Evolutionary conservation across 2,329 filamentous ascomycete species (phyloP).

Genomic region (Lizonia empirigonia): DNA sequence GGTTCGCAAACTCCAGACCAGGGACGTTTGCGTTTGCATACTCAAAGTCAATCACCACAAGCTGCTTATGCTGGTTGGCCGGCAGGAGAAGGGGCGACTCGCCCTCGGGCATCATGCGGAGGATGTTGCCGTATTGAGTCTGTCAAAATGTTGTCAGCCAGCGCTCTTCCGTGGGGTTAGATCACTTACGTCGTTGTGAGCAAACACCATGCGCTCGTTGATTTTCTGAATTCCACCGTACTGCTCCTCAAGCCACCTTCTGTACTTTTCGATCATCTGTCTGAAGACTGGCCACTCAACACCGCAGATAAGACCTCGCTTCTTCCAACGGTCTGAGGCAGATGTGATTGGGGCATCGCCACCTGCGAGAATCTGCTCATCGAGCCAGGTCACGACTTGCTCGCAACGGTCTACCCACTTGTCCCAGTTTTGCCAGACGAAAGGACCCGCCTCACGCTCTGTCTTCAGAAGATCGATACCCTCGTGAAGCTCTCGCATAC

Average conservation of each 20-base stretch:
- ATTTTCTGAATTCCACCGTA: slow-evolving; percentile 72
- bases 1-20: slow-evolving; percentile 93
- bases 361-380: slow-evolving; percentile 61
- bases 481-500: slow-evolving; percentile 94
- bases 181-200: slow-evolving; percentile 87
- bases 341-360: slow-evolving; percentile 43
- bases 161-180: slow-evolving; percentile 3
- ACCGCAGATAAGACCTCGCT: slow-evolving; percentile 78
- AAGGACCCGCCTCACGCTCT: slow-evolving; percentile 79
- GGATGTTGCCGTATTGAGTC: slow-evolving; percentile 98
- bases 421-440: slow-evolving; percentile 93
- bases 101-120: slow-evolving; percentile 71
- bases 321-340: slow-evolving; percentile 65
- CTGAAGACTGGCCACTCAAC: slow-evolving; percentile 82
- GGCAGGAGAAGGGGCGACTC: slow-evolving; percentile 87
- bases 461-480: slow-evolving; percentile 83
- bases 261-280: slow-evolving; percentile 75
- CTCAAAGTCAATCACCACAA: slow-evolving; percentile 97
- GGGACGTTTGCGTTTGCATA: slow-evolving; percentile 89
- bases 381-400: slow-evolving; percentile 63
- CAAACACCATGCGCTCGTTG: slow-evolving; percentile 81
- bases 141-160: slow-evolving; percentile 47
- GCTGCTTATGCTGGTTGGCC: slow-evolving; percentile 91
- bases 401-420: slow-evolving; percentile 77
- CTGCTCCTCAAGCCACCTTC: slow-evolving; percentile 71